Evolutionary conservation across 495 filamentous ascomycete genomes (phyloP), one percentile per base, ranked within the genome.

Genomic region (Parachaetomium inaequale): DNA sequence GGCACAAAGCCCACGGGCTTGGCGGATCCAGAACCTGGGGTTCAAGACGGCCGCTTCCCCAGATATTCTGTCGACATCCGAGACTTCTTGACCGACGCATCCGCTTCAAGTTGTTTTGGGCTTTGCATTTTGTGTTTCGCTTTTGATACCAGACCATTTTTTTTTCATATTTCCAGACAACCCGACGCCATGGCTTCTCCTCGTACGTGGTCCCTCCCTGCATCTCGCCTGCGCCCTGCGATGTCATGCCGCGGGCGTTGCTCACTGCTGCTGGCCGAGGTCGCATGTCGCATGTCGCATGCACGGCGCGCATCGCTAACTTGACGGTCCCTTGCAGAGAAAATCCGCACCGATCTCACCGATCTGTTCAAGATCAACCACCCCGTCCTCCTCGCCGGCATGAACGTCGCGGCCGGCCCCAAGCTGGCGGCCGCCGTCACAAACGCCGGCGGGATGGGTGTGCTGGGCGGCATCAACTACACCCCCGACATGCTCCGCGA

Each of bases 321-420:
- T 59, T 67, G 31, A 63, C 25, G 54, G 15, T 49, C 1, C 26
- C 8, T n/a, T 21, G 31, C 77, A 95, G 91, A 94, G 79, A 79
- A 88, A 79, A 87, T 96, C 76, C 88, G 88, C 67, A 98, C 93
- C 36, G 85, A 90, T 55, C 79, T 92, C 72, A 98, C 94, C 67
- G 92, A 95, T 83, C 89, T 96, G 65, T 88, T 98, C 77, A 88
- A 88, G 83, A 97, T 98, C 82, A 92, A 96, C 69, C 94, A 98
- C 79, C 94, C 94, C 32, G 81, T 98, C 72, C 81, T 98, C 70
- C 87, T 98, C 63, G 94, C 94, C 65, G 94, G 94, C 69, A 98
- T 98, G 94, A 98, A 98, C 82, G 95, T 98, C 62, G 95, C 94
- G 52, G 95, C 94, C 53, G 94, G 94, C 51, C 95, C 95, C 50